These are phyloP conservation scores for Eimeria praecox DNA, from an alignment of 169 alveolate species.

Conservation along the genomic window DNA sequence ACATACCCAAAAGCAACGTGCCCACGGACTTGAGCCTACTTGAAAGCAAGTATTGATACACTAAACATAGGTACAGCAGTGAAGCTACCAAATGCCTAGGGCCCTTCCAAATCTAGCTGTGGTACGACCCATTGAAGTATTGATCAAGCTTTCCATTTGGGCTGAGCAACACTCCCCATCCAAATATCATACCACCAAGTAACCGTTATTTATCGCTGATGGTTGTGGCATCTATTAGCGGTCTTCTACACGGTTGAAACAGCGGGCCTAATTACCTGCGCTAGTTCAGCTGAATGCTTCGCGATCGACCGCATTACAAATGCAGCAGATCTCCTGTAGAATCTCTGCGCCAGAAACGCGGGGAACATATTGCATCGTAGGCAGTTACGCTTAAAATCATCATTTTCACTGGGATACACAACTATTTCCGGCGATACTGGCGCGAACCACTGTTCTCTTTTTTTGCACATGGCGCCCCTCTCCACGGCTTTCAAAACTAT, in stretches of 20 bases:
- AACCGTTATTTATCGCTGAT: not conserved
- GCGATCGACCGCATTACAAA: constrained; percentile 96
- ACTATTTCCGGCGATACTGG: not conserved
- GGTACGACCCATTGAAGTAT: not conserved
- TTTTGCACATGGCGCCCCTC: not conserved
- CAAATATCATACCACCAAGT: not conserved
- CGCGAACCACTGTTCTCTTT: not conserved
- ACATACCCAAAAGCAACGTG: not conserved
- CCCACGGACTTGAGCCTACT: not conserved
- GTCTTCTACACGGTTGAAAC: not conserved
- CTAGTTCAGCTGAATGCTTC: constrained; percentile 96
- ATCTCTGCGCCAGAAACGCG: constrained; percentile 82
- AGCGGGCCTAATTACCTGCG: constrained; percentile 86
- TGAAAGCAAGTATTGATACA: not conserved
- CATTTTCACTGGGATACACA: not conserved
- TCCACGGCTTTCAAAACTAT: not conserved
- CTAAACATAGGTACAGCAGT: no score
- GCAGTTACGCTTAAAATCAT: not conserved
- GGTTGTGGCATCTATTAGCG: not conserved
- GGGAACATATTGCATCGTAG: not conserved
- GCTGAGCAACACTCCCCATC: not conserved
- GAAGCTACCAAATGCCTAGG: no score
- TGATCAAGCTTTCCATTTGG: not conserved
- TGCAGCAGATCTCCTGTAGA: constrained; percentile 97
- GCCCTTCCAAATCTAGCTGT: not conserved